phyloP scores from a whole-genome alignment of 2,329 filamentous ascomycete species.

The Colletotrichum orbiculare region DNA sequence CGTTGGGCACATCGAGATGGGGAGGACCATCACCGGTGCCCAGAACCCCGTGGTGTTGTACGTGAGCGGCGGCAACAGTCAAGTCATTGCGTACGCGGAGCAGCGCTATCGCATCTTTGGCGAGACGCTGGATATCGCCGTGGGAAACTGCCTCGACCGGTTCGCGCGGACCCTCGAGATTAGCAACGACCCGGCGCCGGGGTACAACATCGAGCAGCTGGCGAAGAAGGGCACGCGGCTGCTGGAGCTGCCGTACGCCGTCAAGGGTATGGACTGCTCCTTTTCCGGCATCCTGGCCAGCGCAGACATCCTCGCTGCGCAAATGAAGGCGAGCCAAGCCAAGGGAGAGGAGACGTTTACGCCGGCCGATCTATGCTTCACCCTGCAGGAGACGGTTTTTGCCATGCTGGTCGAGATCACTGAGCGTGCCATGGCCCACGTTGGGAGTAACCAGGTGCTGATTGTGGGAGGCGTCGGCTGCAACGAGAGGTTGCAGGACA shows the following conservation, averaged over 20 bases:
- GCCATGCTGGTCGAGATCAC: conserved; percentile 99
- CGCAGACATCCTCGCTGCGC: conserved; percentile 82
- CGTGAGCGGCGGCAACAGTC: conserved; percentile 94
- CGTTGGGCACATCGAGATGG: conserved; percentile 99
- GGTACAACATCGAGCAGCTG: conserved; percentile 97
- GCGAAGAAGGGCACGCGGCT: conserved; percentile 79
- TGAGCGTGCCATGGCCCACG: conserved; percentile 97
- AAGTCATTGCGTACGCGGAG: conserved; percentile 96
- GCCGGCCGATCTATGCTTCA: conserved; percentile 89
- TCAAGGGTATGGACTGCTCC: conserved; percentile 98
- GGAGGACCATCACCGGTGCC: conserved; percentile 89
- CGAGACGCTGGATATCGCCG: conserved; percentile 96
- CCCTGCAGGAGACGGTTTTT: conserved; percentile 92
- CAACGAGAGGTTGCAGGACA: conserved; percentile 93
- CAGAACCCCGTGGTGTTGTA: conserved; percentile 94
- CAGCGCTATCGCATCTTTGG: conserved; percentile 97
- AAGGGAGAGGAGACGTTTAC: conserved; percentile 72
- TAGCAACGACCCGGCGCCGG: conserved; percentile 94
- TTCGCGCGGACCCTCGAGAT: conserved; percentile 93
- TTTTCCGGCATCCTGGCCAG: conserved; percentile 92
- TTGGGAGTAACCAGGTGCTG: conserved; percentile 88
- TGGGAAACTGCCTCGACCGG: conserved; percentile 96
- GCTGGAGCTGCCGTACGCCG: conserved; percentile 91
- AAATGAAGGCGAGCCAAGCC: conserved; percentile 63
- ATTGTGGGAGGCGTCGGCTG: conserved; percentile 97